phyloP scores from a whole-genome alignment of 2,329 filamentous ascomycete genomes.

The Pseudogymnoascus sp. region DNA sequence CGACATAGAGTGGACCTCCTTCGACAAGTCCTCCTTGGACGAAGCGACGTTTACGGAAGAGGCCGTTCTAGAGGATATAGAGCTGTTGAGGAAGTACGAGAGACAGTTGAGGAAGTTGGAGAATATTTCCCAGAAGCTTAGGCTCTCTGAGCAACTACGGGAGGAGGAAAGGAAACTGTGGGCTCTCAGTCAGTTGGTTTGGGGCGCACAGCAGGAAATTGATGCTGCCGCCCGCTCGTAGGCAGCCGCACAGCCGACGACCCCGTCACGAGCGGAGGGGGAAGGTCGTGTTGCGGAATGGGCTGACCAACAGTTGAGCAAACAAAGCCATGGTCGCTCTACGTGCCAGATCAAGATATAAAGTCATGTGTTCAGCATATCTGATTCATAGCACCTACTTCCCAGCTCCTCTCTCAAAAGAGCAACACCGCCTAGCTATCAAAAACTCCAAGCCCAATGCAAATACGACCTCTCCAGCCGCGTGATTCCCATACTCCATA shows the following conservation, averaged over 20 bases:
- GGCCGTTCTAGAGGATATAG: background rate
- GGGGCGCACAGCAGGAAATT: background rate
- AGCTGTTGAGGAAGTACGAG: background rate
- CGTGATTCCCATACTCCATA: background rate
- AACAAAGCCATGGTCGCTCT: background rate
- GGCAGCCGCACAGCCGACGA: background rate
- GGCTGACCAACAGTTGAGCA: background rate
- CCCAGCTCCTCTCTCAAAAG: background rate
- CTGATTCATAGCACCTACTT: background rate
- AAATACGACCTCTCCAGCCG: background rate
- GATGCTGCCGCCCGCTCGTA: background rate
- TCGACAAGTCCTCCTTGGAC: background rate
- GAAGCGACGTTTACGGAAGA: background rate
- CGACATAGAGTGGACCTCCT: background rate
- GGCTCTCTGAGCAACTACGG: background rate
- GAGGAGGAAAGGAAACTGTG: background rate
- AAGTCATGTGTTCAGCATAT: background rate
- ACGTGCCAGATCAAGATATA: background rate
- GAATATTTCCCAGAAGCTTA: background rate
- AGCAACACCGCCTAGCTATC: background rate
- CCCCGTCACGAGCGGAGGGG: background rate
- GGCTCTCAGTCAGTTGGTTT: background rate
- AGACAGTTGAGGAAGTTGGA: background rate
- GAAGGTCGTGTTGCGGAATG: background rate
- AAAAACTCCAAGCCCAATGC: constrained; percentile 1